Conservation (phyloP, 345 rosid species). For the Ceriops tagal region DNA sequence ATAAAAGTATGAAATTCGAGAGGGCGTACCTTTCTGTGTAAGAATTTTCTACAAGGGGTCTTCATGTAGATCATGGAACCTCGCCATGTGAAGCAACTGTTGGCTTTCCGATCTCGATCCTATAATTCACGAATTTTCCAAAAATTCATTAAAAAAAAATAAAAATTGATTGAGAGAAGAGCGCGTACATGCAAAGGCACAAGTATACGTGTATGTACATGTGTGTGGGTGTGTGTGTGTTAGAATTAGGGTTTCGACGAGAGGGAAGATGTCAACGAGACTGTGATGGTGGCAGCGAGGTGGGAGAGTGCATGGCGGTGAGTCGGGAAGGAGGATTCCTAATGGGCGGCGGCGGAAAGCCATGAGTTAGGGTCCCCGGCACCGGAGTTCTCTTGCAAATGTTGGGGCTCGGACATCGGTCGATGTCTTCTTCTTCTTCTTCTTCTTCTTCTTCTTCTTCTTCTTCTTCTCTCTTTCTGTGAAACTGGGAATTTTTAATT, state of each 20-base stretch:
- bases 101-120: slow-evolving; percentile 63
- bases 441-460: no score
- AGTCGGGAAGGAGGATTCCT: slow-evolving; percentile 43
- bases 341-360: slow-evolving; percentile 38
- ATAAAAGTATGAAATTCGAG: not conserved
- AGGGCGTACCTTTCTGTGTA: slow-evolving; percentile 50
- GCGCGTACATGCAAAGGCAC: no score
- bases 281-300: slow-evolving; percentile 32
- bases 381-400: slow-evolving; percentile 51
- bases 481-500: not conserved
- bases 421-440: not conserved
- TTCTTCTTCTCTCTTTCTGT: not conserved
- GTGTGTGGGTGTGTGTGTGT: not conserved
- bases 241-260: slow-evolving; percentile 85
- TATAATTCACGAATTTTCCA: not conserved
- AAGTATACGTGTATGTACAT: not conserved
- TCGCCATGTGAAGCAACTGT: slow-evolving; percentile 72
- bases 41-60: slow-evolving; percentile 84
- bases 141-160: not conserved
- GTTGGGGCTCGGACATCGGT: slow-evolving; percentile 56
- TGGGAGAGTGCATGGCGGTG: slow-evolving; percentile 29
- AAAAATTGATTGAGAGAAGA: not conserved
- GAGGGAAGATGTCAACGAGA: slow-evolving; percentile 88
- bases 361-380: slow-evolving; percentile 62
- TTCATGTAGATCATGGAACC: slow-evolving; percentile 82